phyloP scores from a whole-genome alignment of 257 asterid genomes.

The Solanum ossicruentum region DNA sequence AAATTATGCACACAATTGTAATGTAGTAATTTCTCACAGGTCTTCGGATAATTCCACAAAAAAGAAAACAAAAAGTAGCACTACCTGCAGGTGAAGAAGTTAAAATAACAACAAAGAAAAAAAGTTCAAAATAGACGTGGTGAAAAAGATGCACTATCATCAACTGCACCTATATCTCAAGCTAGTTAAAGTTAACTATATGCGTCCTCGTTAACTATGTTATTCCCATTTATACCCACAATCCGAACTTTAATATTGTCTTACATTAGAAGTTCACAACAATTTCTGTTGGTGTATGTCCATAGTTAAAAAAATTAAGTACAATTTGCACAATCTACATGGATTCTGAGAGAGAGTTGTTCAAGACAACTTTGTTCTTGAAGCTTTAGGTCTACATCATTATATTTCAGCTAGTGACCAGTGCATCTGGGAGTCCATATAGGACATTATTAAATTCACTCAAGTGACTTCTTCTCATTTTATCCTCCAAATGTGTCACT shows the following conservation, averaged over 20 bases:
- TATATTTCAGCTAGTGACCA: not conserved
- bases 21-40: not conserved
- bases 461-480: not conserved
- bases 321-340: not conserved
- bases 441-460: not conserved
- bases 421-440: not conserved
- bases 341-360: not conserved
- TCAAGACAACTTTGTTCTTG: not conserved
- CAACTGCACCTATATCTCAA: not conserved
- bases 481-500: not conserved
- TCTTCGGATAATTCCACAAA: not conserved
- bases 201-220: not conserved
- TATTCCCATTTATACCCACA: not conserved
- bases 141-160: not conserved
- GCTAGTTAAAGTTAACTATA: not conserved
- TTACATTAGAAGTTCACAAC: not conserved
- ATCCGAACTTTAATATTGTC: not conserved
- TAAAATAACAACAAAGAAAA: not conserved
- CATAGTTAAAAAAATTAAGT: not conserved
- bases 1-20: not conserved
- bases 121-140: not conserved
- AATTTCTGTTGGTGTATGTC: not conserved
- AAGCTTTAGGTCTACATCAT: not conserved
- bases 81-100: not conserved
- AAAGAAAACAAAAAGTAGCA: not conserved